A percentile compares a stretch with the other conserved stretches of the same genome.
These are phyloP conservation scores for Sonneratia caseolaris DNA, from an alignment of 345 rosid genomes.

Conservation along the genomic window DNA sequence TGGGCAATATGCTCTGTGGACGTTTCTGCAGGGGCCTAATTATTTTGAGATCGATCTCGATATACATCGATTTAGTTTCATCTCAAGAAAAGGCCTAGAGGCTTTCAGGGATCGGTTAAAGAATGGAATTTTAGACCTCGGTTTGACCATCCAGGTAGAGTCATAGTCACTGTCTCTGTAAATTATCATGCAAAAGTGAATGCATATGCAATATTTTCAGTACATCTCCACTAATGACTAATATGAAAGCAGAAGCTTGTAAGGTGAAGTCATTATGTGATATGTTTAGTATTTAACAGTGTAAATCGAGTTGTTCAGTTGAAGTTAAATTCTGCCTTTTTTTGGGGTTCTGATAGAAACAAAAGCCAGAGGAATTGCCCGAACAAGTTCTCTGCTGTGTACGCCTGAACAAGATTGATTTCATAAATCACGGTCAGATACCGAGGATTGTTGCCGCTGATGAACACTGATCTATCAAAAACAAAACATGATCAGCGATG, in stretches of 20 bases:
- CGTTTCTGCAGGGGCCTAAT: constrained; percentile 50
- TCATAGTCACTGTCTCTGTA: background rate
- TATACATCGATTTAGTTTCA: constrained; percentile 77
- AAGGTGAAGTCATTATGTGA: too few relatives aligned
- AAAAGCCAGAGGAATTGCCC: constrained; percentile 74
- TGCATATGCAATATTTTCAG: background rate
- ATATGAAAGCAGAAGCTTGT: too few relatives aligned
- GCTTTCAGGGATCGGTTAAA: constrained; percentile 59
- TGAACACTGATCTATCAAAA: constrained; percentile 13
- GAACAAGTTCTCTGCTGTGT: constrained; percentile 73
- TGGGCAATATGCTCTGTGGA: background rate
- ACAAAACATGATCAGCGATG: background rate
- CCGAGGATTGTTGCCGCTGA: constrained; percentile 41
- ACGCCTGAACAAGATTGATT: constrained; percentile 60
- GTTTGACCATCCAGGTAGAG: constrained; percentile 75
- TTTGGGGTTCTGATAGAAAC: constrained; percentile 38
- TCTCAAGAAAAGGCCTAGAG: constrained; percentile 83
- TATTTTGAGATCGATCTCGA: constrained; percentile 81
- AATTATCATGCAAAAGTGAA: background rate
- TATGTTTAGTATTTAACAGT: too few relatives aligned
- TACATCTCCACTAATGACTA: background rate
- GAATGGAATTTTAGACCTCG: constrained; percentile 53
- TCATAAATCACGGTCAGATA: constrained; percentile 60
- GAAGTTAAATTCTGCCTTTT: background rate
- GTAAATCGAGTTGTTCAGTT: background rate